Base-by-base conservation (phyloP, 2,329 filamentous ascomycete species). In the Penicillium sp. region DNA sequence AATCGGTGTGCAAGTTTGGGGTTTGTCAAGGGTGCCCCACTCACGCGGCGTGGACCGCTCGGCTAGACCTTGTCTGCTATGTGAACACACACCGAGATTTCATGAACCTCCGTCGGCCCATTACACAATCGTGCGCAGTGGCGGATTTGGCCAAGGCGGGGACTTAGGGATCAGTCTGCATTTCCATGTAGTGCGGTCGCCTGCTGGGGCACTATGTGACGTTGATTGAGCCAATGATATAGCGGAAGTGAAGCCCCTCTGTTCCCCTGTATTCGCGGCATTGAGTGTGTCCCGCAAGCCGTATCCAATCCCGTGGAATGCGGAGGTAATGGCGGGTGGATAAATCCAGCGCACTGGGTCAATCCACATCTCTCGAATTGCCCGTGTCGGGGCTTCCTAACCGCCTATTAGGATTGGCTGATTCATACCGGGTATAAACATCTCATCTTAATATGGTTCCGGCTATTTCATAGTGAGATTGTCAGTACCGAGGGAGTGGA, bases 11-110 rank as follows among this genome's bases (percentile, higher is more conserved):
- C 35, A 22, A 50, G 41, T 46, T 62, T 57, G 56, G 58, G 43
- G 52, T 29, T 54, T 49, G 58, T 62, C 51, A 46, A 55, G 56
- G 50, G 55, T 55, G 48, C 55, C 58, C 55, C 54, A 62, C 57
- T 21, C 50, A 48, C 45, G 46, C 52, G 58, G 53, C 27, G 48
- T 43, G 52, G 52, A 52, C 52, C 50, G 33, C 57, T 62, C 43
- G 46, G 54, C 52, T 58, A 60, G 49, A 31, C 22, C 47, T 49
- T 24, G 21, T n/a, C 14, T 16, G n/a, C 21, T 14, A 22, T 13
- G 46, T 19, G 29, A 27, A 22, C 21, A 13, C 48, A 50, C 21
- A 35, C 47, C 26, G 46, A 33, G 27, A 33, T 48, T 48, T 33
- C 33, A 27, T 50, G 11, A 13, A 27, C 14, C 13, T 37, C 35